These are phyloP conservation scores for Euphorbia pulcherrima DNA, from an alignment of 345 rosid species.

Conservation along the genomic window DNA sequence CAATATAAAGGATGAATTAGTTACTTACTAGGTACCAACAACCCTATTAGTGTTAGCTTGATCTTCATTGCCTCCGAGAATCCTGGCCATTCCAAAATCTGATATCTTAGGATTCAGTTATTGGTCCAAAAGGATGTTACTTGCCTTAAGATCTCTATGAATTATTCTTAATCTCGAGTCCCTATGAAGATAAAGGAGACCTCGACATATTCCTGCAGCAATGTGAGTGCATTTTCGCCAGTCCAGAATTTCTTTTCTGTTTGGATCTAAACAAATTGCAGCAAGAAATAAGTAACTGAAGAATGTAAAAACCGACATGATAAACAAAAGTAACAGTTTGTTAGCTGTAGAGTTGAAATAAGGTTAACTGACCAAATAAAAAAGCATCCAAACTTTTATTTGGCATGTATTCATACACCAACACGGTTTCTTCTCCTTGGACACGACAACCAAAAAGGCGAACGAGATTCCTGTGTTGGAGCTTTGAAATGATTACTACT, in stretches of 20 bases:
- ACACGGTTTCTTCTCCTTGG: constrained; percentile 22
- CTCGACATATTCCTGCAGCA: constrained; percentile 16
- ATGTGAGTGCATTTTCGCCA: constrained; percentile 12
- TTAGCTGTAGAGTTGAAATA: not conserved
- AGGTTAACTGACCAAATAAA: not conserved
- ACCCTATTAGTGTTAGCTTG: constrained; percentile 18
- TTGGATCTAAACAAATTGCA: constrained; percentile 2
- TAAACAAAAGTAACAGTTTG: not conserved
- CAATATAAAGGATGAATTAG: not conserved
- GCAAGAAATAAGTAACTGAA: not conserved
- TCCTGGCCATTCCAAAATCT: constrained; percentile 24
- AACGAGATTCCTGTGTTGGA: constrained; percentile 33
- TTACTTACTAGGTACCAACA: constrained; percentile 17
- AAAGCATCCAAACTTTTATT: constrained; percentile 23
- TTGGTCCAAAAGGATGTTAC: constrained; percentile 21
- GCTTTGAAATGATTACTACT: constrained; percentile 31
- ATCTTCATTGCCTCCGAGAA: constrained; percentile 18
- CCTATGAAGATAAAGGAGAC: constrained; percentile 23
- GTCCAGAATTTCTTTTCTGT: constrained; percentile 5
- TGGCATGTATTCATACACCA: constrained; percentile 27
- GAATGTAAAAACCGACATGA: too few species aligned
- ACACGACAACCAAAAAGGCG: constrained; percentile 23
- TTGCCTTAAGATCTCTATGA: constrained; percentile 20
- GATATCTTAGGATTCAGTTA: constrained; percentile 24
- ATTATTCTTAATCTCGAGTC: constrained; percentile 19